Conservation (phyloP, 1,139 yeast species). For the Diutina sp. region DNA sequence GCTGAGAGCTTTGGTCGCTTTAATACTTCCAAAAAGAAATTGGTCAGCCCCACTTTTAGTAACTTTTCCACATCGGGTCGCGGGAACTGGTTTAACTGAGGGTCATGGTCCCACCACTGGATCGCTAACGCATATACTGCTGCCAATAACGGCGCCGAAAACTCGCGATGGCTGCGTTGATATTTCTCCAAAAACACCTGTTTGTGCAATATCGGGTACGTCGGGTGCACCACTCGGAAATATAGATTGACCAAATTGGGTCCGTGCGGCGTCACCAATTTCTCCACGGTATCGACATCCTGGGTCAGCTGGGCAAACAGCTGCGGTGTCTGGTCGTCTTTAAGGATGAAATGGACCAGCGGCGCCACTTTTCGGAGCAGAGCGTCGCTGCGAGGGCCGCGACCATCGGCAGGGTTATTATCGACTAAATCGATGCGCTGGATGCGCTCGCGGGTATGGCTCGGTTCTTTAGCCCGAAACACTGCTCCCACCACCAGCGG, state of each 20-base stretch:
- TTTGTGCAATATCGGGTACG: constrained; percentile 66
- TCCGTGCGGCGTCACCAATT: constrained; percentile 67
- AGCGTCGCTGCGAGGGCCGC: constrained; percentile 16
- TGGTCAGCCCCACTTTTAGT: constrained; percentile 38
- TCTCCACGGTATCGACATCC: constrained; percentile 61
- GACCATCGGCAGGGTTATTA: constrained; percentile 49
- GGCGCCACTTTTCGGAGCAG: constrained; percentile 58
- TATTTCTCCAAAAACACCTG: constrained; percentile 68
- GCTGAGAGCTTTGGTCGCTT: constrained; percentile 70
- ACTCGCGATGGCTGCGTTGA: constrained; percentile 62
- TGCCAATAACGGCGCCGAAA: constrained; percentile 66
- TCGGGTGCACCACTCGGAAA: constrained; percentile 66
- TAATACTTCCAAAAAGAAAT: constrained; percentile 51
- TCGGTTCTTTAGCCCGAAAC: constrained; percentile 23
- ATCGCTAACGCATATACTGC: constrained; percentile 65
- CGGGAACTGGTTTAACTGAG: constrained; percentile 46
- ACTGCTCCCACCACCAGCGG: constrained; percentile 41
- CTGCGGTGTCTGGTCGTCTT: constrained; percentile 62
- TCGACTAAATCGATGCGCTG: constrained; percentile 11
- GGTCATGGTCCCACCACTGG: constrained; percentile 81
- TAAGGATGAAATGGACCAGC: constrained; percentile 48
- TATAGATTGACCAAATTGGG: constrained; percentile 57
- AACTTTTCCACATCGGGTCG: constrained; percentile 49
- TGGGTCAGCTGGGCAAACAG: constrained; percentile 50
- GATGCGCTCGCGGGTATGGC: constrained; percentile 2